Percentiles rank a stretch among this genome's conserved stretches.
phyloP scores from a whole-genome alignment of 208 protist species.

The Crithidia mellificae region DNA sequence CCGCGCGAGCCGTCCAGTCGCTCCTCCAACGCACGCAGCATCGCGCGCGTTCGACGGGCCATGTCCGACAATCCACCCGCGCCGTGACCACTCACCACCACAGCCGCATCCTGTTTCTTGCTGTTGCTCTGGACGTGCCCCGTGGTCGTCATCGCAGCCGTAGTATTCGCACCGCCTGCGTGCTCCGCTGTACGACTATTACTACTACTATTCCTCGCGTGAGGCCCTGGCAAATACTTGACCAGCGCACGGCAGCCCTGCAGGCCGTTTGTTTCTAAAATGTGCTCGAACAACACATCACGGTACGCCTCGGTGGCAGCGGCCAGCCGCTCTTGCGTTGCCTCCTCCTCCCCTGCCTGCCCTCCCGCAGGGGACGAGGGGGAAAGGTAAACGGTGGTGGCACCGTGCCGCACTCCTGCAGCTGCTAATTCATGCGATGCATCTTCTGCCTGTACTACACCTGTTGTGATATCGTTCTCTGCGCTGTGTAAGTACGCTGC shows the following conservation, averaged over 20 bases:
- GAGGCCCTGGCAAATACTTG: constrained; percentile 11
- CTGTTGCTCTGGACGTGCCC: neutral
- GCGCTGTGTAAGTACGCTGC: too few relatives aligned
- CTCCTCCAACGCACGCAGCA: constrained; percentile 34
- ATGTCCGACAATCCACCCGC: constrained; percentile 3
- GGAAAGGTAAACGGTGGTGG: neutral
- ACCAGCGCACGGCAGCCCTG: constrained; percentile 11
- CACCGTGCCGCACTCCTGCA: neutral
- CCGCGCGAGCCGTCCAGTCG: constrained; percentile 8
- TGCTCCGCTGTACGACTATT: too few relatives aligned
- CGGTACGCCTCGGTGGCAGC: constrained; percentile 48
- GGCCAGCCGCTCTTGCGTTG: constrained; percentile 33
- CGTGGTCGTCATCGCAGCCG: neutral
- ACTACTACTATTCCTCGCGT: neutral
- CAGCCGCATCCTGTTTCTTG: neutral
- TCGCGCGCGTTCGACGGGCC: constrained; percentile 22
- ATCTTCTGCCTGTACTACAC: too few relatives aligned
- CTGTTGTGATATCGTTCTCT: too few relatives aligned
- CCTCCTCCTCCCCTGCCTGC: constrained; percentile 17
- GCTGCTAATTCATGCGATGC: neutral
- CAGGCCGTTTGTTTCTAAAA: constrained; percentile 38
- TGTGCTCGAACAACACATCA: constrained; percentile 47
- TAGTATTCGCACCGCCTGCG: neutral
- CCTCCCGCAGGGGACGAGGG: neutral
- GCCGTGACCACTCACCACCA: neutral